phyloP scores from a whole-genome alignment of 176 grass and related monocot species.

The Saccharum officinarum region DNA sequence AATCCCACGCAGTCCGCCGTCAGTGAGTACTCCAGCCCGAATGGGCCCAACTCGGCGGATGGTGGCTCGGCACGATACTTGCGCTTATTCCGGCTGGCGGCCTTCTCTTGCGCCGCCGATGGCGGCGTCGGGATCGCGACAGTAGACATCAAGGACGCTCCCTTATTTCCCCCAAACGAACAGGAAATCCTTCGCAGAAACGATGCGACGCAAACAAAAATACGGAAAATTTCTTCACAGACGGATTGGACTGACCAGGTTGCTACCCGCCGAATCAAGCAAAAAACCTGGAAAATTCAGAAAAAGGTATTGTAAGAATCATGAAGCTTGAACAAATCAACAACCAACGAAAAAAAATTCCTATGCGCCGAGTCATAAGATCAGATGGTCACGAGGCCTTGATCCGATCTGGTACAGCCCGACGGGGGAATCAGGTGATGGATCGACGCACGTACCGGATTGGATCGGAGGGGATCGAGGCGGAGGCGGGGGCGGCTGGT shows the following conservation, averaged over 20 bases:
- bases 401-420: conserved; percentile 37
- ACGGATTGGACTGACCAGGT: conserved; percentile 36
- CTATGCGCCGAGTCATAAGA: not conserved
- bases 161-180: not conserved
- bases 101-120: conserved; percentile 57
- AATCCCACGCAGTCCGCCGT: conserved; percentile 59
- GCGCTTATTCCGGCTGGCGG: conserved; percentile 82
- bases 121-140: conserved; percentile 28
- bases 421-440: not conserved
- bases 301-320: conserved; percentile 13
- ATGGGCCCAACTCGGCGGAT: conserved; percentile 46
- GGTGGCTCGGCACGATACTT: conserved; percentile 82
- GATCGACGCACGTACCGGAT: conserved; percentile 48
- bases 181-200: not conserved
- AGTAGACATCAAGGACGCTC: conserved; percentile 32
- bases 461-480: conserved; percentile 34
- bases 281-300: conserved; percentile 32
- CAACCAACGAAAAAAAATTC: not conserved
- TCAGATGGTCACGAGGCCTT: conserved; percentile 24
- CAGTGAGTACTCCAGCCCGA: conserved; percentile 49
- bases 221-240: conserved; percentile 1
- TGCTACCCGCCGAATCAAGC: conserved; percentile 15
- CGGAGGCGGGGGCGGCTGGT: conserved; percentile 29
- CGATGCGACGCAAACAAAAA: not conserved
- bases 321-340: conserved; percentile 19